A percentile compares a stretch with the other conserved stretches of the same genome.
Conservation (phyloP, 768 basidiomycete species). For the Kwoniella bestiolae region DNA sequence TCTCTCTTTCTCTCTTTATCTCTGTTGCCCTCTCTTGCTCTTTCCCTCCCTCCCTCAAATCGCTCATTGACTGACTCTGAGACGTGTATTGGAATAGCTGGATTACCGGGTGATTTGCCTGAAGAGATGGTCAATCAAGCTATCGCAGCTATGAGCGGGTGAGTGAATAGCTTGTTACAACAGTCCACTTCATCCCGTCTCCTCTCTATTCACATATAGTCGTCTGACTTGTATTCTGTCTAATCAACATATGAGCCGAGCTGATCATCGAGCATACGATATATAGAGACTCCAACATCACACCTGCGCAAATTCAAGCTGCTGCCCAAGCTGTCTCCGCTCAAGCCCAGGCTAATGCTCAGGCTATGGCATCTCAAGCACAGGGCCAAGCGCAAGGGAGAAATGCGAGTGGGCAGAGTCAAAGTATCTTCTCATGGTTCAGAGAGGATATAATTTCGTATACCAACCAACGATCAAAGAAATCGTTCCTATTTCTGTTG, state of each 20-base stretch:
- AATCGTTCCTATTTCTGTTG: too few relatives aligned
- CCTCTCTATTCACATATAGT: too few relatives aligned
- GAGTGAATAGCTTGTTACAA: too few relatives aligned
- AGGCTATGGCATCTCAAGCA: neutral
- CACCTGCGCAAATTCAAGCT: constrained; percentile 7
- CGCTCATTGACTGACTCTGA: too few relatives aligned
- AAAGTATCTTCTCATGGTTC: neutral
- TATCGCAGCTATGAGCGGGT: constrained; percentile 64
- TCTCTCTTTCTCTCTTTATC: too few relatives aligned
- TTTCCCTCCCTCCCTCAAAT: too few relatives aligned
- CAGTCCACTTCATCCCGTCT: too few relatives aligned
- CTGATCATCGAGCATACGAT: too few relatives aligned
- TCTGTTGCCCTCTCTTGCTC: too few relatives aligned
- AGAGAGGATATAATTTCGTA: neutral
- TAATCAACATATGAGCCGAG: too few relatives aligned
- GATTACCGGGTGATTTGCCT: constrained; percentile 90
- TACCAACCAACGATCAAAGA: too few relatives aligned
- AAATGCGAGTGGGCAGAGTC: neutral
- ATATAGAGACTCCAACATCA: constrained; percentile 11
- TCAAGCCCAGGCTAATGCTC: constrained; percentile 1
- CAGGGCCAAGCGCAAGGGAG: neutral
- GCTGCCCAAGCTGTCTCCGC: constrained; percentile 3
- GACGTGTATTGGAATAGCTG: constrained; percentile 63
- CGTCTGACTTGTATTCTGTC: too few relatives aligned
- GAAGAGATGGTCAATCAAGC: constrained; percentile 90